Evolutionary conservation across 2,329 filamentous ascomycete species (phyloP).

Genomic region (Penicillium sp.): DNA sequence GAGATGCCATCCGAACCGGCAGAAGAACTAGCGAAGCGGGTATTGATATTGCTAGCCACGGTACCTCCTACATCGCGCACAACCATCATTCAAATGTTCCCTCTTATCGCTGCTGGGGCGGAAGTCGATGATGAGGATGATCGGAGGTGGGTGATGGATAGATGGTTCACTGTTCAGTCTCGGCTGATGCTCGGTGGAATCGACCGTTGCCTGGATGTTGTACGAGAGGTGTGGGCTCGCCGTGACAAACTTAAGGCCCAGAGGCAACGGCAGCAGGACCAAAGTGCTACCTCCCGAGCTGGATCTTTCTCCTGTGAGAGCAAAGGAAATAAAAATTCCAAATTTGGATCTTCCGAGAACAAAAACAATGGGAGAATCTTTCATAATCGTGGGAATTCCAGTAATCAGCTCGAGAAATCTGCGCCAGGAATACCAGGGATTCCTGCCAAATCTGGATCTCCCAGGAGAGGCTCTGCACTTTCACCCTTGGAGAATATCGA

Average conservation of each 20-base stretch:
- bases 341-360: background rate
- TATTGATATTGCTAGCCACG: conserved; percentile 62
- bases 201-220: conserved; percentile 64
- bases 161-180: conserved; percentile 62
- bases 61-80: conserved; percentile 63
- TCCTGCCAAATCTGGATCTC: conserved; percentile 10
- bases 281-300: background rate
- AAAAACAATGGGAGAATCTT: background rate
- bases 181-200: conserved; percentile 68
- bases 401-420: conserved; percentile 25
- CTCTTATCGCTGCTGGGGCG: conserved; percentile 66
- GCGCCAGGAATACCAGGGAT: conserved; percentile 10
- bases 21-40: conserved; percentile 60
- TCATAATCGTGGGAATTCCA: conserved; percentile 21
- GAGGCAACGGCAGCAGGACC: conserved; percentile 25
- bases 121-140: conserved; percentile 62
- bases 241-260: conserved; percentile 56
- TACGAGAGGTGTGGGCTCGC: conserved; percentile 66
- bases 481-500: conserved; percentile 49
- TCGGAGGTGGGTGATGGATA: conserved; percentile 62
- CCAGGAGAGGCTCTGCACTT: conserved; percentile 31
- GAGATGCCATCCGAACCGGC: conserved; percentile 63
- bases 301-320: conserved; percentile 4
- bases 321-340: background rate
- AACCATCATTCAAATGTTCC: conserved; percentile 69